Evolutionary conservation across 2,329 filamentous ascomycete species (phyloP), one percentile per base, ranked within the genome.

Genomic region (Aspergillus phoenicis): DNA sequence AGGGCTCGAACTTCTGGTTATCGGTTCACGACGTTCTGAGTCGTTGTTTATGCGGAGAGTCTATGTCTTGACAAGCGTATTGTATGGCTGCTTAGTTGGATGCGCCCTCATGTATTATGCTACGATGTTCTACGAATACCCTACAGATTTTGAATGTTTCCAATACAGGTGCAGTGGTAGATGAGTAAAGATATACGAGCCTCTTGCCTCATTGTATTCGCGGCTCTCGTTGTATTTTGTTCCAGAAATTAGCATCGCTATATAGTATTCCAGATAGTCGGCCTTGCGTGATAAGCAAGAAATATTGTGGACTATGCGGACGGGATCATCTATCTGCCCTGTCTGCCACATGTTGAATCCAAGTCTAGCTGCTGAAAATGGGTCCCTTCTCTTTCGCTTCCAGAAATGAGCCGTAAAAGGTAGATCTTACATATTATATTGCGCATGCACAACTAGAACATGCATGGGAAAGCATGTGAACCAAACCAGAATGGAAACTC

Each of bases 391-490:
- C 47, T 11, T 33, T 30, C n/a, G 47, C 26, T 30, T 51, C 47
- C 47, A 26, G 30, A 49, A 51, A 22, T 17, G 36, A 52, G 49
- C 48, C 41, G 41, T 28, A 33, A 57, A 24, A 36, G 51, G 59
- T 64, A 62, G 22, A 63, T 66, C 52, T 65, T 67, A 67, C 63
- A 68, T 57, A 62, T 62, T 64, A 61, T 60, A 62, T 61, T 55
- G 59, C 60, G 58, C 47, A 60, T 53, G 64, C 58, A 64, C 57
- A 43, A 52, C 39, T 62, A 57, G 61, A 62, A 47, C 43, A 36
- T 62, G 53, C 28, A 45, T 26, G 26, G 24, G 28, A 24, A 53
- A 28, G 38, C 26, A 45, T 24, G 20, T 20, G 28, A 13, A 59
- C 52, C 28, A 26, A 30, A 59, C 39, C n/a, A 20, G 41, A 49